phyloP scores from a whole-genome alignment of 345 rosid species.

The Lumnitzera littorea region DNA sequence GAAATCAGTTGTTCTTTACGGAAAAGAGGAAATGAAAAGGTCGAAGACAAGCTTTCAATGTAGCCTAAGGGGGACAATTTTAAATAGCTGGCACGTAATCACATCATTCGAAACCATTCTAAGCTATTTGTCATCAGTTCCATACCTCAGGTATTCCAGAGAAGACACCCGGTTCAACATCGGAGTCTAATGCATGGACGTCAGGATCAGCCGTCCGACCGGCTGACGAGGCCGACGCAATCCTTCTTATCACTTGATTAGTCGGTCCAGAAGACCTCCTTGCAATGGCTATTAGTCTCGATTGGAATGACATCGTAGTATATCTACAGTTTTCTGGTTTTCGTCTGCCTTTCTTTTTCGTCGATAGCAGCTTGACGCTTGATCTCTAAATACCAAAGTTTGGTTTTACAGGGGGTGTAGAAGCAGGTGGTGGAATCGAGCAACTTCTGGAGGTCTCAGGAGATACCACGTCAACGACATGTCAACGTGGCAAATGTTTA shows the following conservation, averaged over 20 bases:
- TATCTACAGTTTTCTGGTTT: too few species aligned
- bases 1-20: too few species aligned
- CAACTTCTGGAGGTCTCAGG: conserved; percentile 12
- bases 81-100: too few species aligned
- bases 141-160: conserved; percentile 39
- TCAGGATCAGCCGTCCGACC: conserved; percentile 40
- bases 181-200: conserved; percentile 27
- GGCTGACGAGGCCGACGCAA: conserved; percentile 16
- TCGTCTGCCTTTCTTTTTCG: too few species aligned
- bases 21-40: too few species aligned
- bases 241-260: conserved; percentile 5
- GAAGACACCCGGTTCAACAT: conserved; percentile 33
- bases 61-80: too few species aligned
- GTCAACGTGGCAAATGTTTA: conserved; percentile 17
- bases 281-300: conserved; percentile 29
- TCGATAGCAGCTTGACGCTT: too few species aligned
- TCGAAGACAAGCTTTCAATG: too few species aligned
- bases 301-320: neutral
- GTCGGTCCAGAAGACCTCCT: conserved; percentile 9
- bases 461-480: conserved; percentile 7
- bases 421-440: neutral
- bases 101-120: too few species aligned
- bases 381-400: too few species aligned
- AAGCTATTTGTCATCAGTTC: too few species aligned
- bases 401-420: too few species aligned